These are phyloP conservation scores for Aspergillus latus DNA, from an alignment of 2,329 filamentous ascomycete genomes.

Conservation along the genomic window DNA sequence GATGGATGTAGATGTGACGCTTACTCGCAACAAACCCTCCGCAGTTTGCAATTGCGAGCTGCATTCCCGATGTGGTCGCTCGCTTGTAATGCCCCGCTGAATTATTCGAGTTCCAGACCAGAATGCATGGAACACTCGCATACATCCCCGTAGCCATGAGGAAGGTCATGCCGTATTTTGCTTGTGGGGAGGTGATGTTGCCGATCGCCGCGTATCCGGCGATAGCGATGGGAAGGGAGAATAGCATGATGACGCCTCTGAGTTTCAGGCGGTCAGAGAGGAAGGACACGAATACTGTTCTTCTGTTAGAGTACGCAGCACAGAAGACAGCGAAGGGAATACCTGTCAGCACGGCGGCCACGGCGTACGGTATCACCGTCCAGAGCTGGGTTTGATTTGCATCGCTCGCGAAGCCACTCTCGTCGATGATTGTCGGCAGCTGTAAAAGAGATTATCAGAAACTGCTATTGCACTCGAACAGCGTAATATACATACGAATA, in stretches of 20 bases:
- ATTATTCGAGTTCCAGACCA: conserved; percentile 69
- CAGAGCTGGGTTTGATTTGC: conserved; percentile 61
- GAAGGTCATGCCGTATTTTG: conserved; percentile 66
- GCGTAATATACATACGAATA: conserved; percentile 53
- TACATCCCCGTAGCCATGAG: conserved; percentile 67
- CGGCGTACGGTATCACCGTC: conserved; percentile 65
- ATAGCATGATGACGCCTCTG: conserved; percentile 63
- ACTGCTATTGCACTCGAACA: too few species aligned
- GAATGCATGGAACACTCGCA: conserved; percentile 60
- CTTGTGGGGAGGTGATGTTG: conserved; percentile 51
- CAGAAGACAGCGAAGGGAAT: conserved; percentile 13
- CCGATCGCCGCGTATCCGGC: conserved; percentile 65
- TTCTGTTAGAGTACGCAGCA: background rate
- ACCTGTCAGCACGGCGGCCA: conserved; percentile 58
- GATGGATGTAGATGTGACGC: conserved; percentile 15
- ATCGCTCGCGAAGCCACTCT: conserved; percentile 54
- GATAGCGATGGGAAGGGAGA: conserved; percentile 63
- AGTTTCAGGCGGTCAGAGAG: conserved; percentile 61
- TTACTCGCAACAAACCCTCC: conserved; percentile 65
- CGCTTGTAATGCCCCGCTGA: conserved; percentile 69
- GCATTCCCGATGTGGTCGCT: conserved; percentile 64
- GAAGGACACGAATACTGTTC: conserved; percentile 45
- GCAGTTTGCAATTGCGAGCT: conserved; percentile 66
- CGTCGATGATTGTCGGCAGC: conserved; percentile 65
- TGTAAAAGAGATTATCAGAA: conserved; percentile 22